Conservation (phyloP, 2,329 filamentous ascomycete genomes). For the Fusarium sp. region DNA sequence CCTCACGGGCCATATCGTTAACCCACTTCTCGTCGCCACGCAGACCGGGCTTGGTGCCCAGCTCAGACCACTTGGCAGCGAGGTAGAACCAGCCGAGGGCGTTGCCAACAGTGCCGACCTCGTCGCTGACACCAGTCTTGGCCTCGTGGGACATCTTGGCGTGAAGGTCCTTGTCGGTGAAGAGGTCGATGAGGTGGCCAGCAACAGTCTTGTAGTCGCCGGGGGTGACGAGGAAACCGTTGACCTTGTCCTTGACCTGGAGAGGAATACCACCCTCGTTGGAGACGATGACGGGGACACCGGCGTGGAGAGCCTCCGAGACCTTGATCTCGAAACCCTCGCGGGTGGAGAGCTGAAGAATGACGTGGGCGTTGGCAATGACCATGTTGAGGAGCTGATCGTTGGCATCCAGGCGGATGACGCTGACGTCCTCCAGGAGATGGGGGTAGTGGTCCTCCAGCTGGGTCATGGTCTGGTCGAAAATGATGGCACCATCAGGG, state of each 20-base stretch:
- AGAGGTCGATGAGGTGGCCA: conserved; percentile 69
- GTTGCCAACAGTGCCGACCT: conserved; percentile 83
- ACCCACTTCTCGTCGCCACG: conserved; percentile 61
- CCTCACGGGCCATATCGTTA: conserved; percentile 55
- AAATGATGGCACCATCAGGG: conserved; percentile 75
- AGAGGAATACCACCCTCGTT: conserved; percentile 80
- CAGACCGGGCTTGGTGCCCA: conserved; percentile 57
- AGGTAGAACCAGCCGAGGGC: conserved; percentile 79
- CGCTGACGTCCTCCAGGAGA: conserved; percentile 70
- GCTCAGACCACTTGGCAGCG: conserved; percentile 69
- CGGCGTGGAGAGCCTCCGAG: conserved; percentile 81
- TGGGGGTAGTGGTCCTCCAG: conserved; percentile 69
- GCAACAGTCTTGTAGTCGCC: conserved; percentile 76
- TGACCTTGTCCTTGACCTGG: conserved; percentile 74
- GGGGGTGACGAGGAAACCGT: conserved; percentile 76
- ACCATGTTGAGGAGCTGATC: conserved; percentile 83
- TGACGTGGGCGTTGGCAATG: conserved; percentile 74
- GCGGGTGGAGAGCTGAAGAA: conserved; percentile 79
- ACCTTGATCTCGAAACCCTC: conserved; percentile 91
- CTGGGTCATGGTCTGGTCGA: conserved; percentile 73
- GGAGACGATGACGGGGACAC: conserved; percentile 78
- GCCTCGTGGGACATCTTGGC: conserved; percentile 71
- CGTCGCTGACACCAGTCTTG: conserved; percentile 73
- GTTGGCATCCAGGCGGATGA: conserved; percentile 78
- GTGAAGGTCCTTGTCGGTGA: conserved; percentile 70